A percentile compares a stretch with the other conserved stretches of the same genome.
phyloP scores from a whole-genome alignment of 345 rosid genomes.

The Eucalyptus sp. region DNA sequence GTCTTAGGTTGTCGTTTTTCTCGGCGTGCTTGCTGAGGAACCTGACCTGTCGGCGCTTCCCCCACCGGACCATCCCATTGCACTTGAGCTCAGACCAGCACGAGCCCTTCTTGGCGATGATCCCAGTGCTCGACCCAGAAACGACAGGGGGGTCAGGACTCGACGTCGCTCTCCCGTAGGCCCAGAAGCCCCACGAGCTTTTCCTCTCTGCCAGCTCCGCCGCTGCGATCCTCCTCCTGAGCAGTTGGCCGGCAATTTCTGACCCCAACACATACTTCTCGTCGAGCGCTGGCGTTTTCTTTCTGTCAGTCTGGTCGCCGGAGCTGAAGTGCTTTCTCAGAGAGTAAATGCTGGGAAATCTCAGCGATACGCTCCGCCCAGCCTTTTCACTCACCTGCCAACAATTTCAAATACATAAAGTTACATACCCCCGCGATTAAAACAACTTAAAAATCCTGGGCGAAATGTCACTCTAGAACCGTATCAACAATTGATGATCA shows the following conservation, averaged over 20 bases:
- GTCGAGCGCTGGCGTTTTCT: constrained; percentile 58
- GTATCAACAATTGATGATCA: background rate
- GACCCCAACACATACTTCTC: constrained; percentile 44
- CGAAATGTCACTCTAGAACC: background rate
- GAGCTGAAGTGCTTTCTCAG: constrained; percentile 33
- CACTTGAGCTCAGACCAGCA: constrained; percentile 42
- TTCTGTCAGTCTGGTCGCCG: constrained; percentile 5
- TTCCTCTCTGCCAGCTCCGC: constrained; percentile 35
- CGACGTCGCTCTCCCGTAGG: background rate
- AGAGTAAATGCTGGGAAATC: constrained; percentile 58
- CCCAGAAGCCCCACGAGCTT: constrained; percentile 58
- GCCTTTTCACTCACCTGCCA: constrained; percentile 70
- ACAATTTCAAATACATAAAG: background rate
- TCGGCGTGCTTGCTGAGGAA: constrained; percentile 15
- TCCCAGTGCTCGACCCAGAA: background rate
- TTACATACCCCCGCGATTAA: background rate
- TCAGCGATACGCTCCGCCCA: constrained; percentile 36
- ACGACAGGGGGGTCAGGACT: background rate
- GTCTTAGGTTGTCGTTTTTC: background rate
- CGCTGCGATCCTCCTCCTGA: constrained; percentile 44
- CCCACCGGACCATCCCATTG: constrained; percentile 59
- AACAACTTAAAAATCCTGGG: background rate
- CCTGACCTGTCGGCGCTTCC: constrained; percentile 49
- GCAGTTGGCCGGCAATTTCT: constrained; percentile 48
- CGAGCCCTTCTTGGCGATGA: constrained; percentile 17